Conservation (phyloP, 2,329 filamentous ascomycete genomes). For the Myriosclerotinia curreyana region DNA sequence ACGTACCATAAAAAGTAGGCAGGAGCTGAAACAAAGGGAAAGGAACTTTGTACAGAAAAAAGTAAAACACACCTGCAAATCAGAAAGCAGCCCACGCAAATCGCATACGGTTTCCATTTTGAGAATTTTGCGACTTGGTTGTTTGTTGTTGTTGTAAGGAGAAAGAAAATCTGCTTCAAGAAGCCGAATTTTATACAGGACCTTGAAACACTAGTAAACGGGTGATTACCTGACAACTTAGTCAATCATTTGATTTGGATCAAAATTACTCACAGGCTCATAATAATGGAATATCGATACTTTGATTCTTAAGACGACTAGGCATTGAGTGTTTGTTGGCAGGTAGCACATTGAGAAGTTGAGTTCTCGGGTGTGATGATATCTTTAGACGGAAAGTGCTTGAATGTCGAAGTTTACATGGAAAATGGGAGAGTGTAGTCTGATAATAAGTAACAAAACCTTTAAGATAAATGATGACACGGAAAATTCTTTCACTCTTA, state of each 20-base stretch:
- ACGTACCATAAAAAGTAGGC: neutral
- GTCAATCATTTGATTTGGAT: neutral
- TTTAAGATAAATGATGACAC: no score
- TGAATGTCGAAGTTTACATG: neutral
- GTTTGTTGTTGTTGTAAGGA: neutral
- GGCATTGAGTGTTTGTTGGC: neutral
- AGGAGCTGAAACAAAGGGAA: neutral
- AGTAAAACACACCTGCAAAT: neutral
- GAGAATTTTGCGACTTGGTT: neutral
- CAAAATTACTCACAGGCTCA: neutral
- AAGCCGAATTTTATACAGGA: neutral
- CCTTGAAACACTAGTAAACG: neutral
- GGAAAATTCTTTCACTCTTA: no score
- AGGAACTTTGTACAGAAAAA: neutral
- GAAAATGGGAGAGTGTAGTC: neutral
- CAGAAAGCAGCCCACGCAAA: neutral
- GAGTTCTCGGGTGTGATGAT: no score
- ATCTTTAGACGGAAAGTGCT: neutral
- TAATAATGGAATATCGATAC: neutral
- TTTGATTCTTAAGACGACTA: neutral
- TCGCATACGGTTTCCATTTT: neutral
- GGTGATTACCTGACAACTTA: neutral
- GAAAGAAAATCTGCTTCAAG: neutral
- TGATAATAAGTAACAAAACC: no score
- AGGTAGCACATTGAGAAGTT: no score